Evolutionary conservation across 108 stramenopile genomes (phyloP).

Genomic region (Conticribra weissflogii): DNA sequence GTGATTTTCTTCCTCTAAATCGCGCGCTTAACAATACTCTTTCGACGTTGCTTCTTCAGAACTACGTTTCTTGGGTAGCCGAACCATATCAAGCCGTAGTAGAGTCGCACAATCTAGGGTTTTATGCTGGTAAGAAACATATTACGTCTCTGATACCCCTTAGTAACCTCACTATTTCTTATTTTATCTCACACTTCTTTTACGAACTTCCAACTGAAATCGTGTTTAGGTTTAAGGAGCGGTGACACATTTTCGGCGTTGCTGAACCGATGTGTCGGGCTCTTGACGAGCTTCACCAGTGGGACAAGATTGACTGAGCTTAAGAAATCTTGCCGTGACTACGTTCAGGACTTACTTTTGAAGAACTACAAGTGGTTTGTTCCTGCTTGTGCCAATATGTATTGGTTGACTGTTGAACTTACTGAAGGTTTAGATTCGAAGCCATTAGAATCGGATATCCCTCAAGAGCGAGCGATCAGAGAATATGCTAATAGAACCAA

Average conservation of each 20-base stretch:
- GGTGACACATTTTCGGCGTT: background rate
- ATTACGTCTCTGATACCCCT: too few species aligned
- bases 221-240: constrained; percentile 3
- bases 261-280: background rate
- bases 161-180: too few species aligned
- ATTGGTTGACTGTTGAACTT: too few species aligned
- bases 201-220: too few species aligned
- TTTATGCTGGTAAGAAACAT: too few species aligned
- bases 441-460: too few species aligned
- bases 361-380: constrained; percentile 3
- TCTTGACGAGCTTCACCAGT: constrained; percentile 7
- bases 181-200: too few species aligned
- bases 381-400: background rate
- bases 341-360: background rate
- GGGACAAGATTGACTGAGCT: constrained; percentile 2
- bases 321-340: constrained; percentile 4
- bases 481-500: too few species aligned
- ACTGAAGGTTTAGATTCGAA: too few species aligned
- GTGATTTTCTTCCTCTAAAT: too few species aligned
- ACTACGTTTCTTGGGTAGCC: constrained; percentile 1
- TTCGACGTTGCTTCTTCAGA: background rate
- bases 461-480: too few species aligned
- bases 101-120: constrained; percentile 5
- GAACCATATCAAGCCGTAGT: constrained; percentile 17
- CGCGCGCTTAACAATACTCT: background rate